These are phyloP conservation scores for Pleurotus djamor DNA, from an alignment of 768 basidiomycete genomes.

Conservation along the genomic window DNA sequence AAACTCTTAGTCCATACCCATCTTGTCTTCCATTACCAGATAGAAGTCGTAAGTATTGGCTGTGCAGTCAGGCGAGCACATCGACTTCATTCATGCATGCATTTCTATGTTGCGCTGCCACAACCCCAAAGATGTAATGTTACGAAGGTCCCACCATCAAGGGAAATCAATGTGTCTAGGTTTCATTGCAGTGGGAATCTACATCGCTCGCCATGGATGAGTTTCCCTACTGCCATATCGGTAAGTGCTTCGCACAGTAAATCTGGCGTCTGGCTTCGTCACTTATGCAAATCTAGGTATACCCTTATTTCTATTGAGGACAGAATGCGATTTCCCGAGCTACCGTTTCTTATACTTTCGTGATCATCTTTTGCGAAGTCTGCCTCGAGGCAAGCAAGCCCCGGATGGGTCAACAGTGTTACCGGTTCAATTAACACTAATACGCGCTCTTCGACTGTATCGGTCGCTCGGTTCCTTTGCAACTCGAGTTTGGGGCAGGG, in stretches of 20 bases:
- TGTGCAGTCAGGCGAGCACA: too few species aligned
- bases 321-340: neutral
- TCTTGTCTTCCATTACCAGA: too few species aligned
- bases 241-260: neutral
- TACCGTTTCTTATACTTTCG: neutral
- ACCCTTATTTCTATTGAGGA: neutral
- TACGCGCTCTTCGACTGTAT: too few species aligned
- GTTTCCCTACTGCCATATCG: neutral
- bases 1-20: too few species aligned
- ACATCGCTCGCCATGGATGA: neutral
- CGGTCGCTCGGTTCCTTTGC: too few species aligned
- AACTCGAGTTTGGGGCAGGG: too few species aligned
- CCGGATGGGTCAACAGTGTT: neutral
- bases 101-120: too few species aligned
- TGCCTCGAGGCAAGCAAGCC: neutral
- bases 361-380: neutral
- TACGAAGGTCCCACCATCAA: neutral
- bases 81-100: too few species aligned
- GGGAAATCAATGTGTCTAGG: slow-evolving; percentile 2
- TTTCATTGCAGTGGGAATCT: neutral
- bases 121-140: neutral
- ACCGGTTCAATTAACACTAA: neutral
- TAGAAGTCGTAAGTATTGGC: too few species aligned
- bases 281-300: neutral
- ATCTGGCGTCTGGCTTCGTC: neutral